Conservation (phyloP, 2,329 filamentous ascomycete species). For the Fusarium protoensiforme region DNA sequence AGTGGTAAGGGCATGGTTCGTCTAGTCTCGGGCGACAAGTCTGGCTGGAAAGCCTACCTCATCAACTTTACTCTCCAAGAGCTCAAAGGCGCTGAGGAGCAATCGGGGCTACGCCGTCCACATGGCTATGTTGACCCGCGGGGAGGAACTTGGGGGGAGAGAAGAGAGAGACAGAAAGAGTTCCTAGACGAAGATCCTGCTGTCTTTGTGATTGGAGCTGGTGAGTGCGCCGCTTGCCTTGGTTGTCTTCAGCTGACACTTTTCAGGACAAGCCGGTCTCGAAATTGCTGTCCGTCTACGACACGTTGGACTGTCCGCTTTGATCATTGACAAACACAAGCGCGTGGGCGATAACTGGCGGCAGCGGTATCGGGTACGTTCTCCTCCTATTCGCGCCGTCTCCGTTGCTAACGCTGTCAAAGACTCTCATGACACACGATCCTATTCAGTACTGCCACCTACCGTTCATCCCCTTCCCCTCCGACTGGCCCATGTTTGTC, state of each 20-base stretch:
- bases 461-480: constrained; percentile 38
- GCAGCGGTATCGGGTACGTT: constrained; percentile 54
- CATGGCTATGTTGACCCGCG: constrained; percentile 40
- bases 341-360: constrained; percentile 62
- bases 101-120: neutral
- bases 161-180: constrained; percentile 36
- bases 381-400: accelerated
- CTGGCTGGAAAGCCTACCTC: constrained; percentile 40
- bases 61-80: constrained; percentile 41
- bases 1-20: constrained; percentile 17
- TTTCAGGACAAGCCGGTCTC: constrained; percentile 20
- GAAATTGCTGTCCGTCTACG: constrained; percentile 32
- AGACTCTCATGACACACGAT: constrained; percentile 40
- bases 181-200: constrained; percentile 47
- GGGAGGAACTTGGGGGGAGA: constrained; percentile 39
- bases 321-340: constrained; percentile 58
- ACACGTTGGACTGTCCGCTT: constrained; percentile 40
- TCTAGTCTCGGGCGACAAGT: neutral
- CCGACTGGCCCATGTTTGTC: constrained; percentile 47
- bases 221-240: neutral
- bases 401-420: accelerated
- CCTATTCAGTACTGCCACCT: constrained; percentile 33
- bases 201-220: constrained; percentile 44
- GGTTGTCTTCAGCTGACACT: neutral
- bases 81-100: constrained; percentile 31